Evolutionary conservation across 164 flowering plant genomes (phyloP).

Genomic region (Paratinospora sagittata): DNA sequence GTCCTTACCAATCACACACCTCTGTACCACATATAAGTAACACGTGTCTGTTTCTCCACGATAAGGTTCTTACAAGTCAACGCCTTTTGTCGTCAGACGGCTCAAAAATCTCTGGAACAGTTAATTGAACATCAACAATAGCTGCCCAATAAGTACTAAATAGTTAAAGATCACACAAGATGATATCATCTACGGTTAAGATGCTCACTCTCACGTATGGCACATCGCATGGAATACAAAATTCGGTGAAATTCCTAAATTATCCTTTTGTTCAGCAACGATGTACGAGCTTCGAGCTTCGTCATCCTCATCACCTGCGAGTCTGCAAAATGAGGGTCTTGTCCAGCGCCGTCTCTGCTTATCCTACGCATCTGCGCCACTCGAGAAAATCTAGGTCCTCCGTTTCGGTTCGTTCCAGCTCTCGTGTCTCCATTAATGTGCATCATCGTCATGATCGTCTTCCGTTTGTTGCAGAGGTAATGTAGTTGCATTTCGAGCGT

Average conservation of each 20-base stretch:
- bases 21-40: background rate
- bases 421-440: conserved; percentile 18
- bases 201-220: no score
- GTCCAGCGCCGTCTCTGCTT: conserved; percentile 33
- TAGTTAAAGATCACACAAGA: background rate
- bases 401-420: conserved; percentile 20
- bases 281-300: background rate
- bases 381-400: conserved; percentile 11
- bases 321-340: conserved; percentile 19
- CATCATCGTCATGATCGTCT: conserved; percentile 8
- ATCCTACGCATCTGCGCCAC: conserved; percentile 21
- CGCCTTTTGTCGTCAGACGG: background rate
- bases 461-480: conserved; percentile 58
- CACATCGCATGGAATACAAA: no score
- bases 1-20: background rate
- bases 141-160: background rate
- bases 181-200: background rate
- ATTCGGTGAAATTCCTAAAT: background rate
- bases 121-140: background rate
- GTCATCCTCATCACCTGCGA: background rate
- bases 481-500: background rate
- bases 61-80: background rate
- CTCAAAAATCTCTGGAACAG: background rate
- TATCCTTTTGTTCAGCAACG: background rate
- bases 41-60: background rate